Base-by-base conservation (phyloP, 2,329 filamentous ascomycete species). In the Colletotrichum viniferum region DNA sequence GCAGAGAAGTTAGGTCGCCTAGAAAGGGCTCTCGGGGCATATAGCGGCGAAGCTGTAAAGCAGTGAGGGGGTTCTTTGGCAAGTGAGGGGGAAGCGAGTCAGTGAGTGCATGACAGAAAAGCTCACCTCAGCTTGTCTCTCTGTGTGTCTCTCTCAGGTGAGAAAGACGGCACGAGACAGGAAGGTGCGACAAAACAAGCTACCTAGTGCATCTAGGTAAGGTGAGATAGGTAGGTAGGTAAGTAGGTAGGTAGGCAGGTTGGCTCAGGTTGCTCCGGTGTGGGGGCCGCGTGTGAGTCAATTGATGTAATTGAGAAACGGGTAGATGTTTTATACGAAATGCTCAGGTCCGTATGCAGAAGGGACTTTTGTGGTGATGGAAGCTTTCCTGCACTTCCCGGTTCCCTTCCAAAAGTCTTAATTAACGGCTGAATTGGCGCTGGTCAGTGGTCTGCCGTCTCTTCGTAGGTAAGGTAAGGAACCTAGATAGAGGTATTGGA, bases 341-440 rank as follows among this genome's bases (percentile, higher is more conserved):
- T 62, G 28, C 32, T 63, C 30, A 16, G 32, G 56, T 32, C 21
- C 43, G 43, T 48, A n/a, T 28, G 10, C 55, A 24, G 9, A 55
- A 60, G 34, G 38, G 48, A 55, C n/a, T 43, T 21, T 48, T 21
- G 34, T 21, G 28, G 16, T 58, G 24, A 26, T 58, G 55, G 55
- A 6, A 52, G 43, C 43, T 52, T 52, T 52, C 43, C 43, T 52
- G 43, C 43, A 52, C 43, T 52, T 52, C 43, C n/a, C 43, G n/a
- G 43, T 52, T 52, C n/a, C 43, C 7, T 58, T 32, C 61, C 65
- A 28, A 18, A 28, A 55, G 74, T 67, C 52, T 71, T 34, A 55
- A 62, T 71, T 55, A 55, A 62, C 74, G 71, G 71, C 55, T 66
- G 65, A 43, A 62, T 74, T 76, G 70, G 74, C 74, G 71, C 24